Percentiles rank a stretch among this genome's conserved stretches.
Conservation (phyloP, 345 rosid genomes). For the Euphorbia lathyris region DNA sequence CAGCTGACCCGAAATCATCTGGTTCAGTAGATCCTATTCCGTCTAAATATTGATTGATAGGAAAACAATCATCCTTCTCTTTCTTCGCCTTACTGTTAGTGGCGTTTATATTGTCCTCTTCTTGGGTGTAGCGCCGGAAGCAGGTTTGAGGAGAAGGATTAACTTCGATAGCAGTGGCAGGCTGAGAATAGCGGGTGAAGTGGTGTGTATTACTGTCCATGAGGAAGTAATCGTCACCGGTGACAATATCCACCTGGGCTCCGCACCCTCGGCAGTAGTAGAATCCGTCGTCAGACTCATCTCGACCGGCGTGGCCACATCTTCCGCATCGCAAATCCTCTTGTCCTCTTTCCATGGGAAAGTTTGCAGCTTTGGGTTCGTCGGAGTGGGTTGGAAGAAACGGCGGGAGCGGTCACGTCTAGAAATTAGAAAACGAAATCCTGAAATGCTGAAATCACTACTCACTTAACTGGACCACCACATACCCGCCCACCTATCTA, state of each 20-base stretch:
- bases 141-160: slow-evolving; percentile 42
- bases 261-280: slow-evolving; percentile 54
- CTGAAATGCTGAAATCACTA: too few species aligned
- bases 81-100: slow-evolving; percentile 9
- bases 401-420: background rate
- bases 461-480: too few species aligned
- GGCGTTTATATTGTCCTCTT: slow-evolving; percentile 1
- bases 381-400: background rate
- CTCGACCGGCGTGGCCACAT: slow-evolving; percentile 52
- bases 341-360: slow-evolving; percentile 15
- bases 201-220: slow-evolving; percentile 41
- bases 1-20: slow-evolving; percentile 43
- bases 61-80: slow-evolving; percentile 12
- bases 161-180: slow-evolving; percentile 19
- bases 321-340: slow-evolving; percentile 28
- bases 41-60: slow-evolving; percentile 3
- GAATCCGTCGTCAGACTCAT: slow-evolving; percentile 54
- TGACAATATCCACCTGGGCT: slow-evolving; percentile 50
- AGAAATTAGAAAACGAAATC: too few species aligned
- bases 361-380: background rate
- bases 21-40: slow-evolving; percentile 42
- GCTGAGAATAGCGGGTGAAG: slow-evolving; percentile 33
- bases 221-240: slow-evolving; percentile 52
- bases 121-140: slow-evolving; percentile 34
- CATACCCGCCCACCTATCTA: too few species aligned